phyloP scores from a whole-genome alignment of 441 rosid species.

The Brassica balearica region DNA sequence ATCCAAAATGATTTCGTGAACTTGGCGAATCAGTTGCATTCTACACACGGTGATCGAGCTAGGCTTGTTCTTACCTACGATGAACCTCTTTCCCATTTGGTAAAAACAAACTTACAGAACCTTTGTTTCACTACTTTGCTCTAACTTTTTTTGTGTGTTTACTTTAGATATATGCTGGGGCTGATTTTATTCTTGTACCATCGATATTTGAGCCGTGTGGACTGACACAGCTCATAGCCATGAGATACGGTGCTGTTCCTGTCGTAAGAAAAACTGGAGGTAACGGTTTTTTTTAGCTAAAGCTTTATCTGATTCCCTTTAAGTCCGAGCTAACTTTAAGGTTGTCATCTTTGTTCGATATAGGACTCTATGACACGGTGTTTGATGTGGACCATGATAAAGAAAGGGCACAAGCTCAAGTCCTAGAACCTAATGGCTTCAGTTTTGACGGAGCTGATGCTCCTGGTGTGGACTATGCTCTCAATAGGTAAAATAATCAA shows the following conservation, averaged over 20 bases:
- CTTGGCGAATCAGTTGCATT: slow-evolving; percentile 82
- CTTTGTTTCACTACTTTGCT: background rate
- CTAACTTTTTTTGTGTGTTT: background rate
- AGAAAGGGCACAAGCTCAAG: slow-evolving; percentile 84
- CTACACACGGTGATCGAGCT: slow-evolving; percentile 69
- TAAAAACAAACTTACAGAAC: slow-evolving; percentile 25
- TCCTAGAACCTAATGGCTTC: slow-evolving; percentile 90
- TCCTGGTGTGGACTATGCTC: slow-evolving; percentile 87
- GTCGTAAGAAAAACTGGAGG: slow-evolving; percentile 99
- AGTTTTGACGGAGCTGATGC: slow-evolving; percentile 90
- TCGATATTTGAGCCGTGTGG: slow-evolving; percentile 99
- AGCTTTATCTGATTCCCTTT: slow-evolving; percentile 15
- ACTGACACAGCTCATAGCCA: slow-evolving; percentile 89
- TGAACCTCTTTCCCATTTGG: slow-evolving; percentile 99
- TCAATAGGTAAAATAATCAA: slow-evolving; percentile 64
- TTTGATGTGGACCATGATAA: slow-evolving; percentile 93
- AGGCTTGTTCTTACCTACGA: slow-evolving; percentile 89
- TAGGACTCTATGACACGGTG: slow-evolving; percentile 93
- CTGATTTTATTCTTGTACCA: slow-evolving; percentile 94
- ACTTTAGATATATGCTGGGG: slow-evolving; percentile 86
- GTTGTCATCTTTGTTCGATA: slow-evolving; percentile 4
- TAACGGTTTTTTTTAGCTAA: slow-evolving; percentile 20
- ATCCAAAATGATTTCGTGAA: slow-evolving; percentile 90
- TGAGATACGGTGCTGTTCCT: slow-evolving; percentile 97
- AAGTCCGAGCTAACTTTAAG: slow-evolving; percentile 10